These are phyloP conservation scores for Xylariaceae sp. DNA, from an alignment of 2,329 filamentous ascomycete genomes.

Conservation along the genomic window DNA sequence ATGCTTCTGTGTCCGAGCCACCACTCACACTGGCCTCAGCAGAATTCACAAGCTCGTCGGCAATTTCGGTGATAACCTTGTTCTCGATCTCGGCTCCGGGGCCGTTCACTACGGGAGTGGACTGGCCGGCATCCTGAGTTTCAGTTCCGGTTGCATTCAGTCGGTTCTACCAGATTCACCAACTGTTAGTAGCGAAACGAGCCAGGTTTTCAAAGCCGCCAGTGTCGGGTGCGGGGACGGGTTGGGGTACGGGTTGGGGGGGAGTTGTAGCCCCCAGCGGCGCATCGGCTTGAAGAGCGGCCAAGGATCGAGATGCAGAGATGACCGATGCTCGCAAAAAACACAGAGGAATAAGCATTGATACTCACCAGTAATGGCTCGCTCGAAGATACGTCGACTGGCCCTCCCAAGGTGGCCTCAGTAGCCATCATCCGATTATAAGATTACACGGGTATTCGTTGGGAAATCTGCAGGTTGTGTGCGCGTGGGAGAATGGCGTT, in stretches of 20 bases:
- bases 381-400: constrained; percentile 30
- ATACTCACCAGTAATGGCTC: constrained; percentile 31
- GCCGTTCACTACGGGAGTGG: constrained; percentile 45
- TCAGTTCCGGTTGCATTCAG: constrained; percentile 27
- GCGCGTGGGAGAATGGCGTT: constrained; percentile 2
- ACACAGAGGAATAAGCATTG: neutral
- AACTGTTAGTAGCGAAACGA: constrained; percentile 5
- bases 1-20: constrained; percentile 71
- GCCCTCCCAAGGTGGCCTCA: constrained; percentile 28
- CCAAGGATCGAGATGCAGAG: neutral
- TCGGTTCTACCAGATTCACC: constrained; percentile 9
- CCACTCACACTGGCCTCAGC: constrained; percentile 65
- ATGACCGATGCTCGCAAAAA: neutral
- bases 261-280: neutral
- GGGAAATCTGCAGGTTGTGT: constrained; percentile 5
- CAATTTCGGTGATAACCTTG: constrained; percentile 50
- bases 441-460: constrained; percentile 4
- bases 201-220: too few species aligned
- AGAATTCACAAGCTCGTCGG: constrained; percentile 56
- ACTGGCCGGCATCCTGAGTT: constrained; percentile 43
- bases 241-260: too few species aligned
- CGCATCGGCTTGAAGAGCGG: neutral
- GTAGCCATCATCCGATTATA: constrained; percentile 33
- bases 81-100: constrained; percentile 49
- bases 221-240: too few species aligned